Conservation (phyloP, 495 filamentous ascomycete genomes). For the Amniculicola lignicola region DNA sequence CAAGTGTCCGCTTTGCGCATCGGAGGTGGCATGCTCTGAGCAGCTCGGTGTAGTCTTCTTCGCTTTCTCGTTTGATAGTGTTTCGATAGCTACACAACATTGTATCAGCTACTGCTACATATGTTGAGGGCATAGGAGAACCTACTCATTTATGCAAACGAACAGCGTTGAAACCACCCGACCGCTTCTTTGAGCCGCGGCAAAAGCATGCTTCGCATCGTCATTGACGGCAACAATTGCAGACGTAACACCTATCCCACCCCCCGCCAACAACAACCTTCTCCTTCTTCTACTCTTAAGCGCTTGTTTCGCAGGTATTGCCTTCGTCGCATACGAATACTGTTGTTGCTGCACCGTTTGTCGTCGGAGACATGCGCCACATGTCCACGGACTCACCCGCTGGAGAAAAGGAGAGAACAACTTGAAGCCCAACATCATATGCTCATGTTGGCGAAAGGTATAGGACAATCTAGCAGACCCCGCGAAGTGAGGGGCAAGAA, state of each 20-base stretch:
- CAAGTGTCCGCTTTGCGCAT: conserved; percentile 83
- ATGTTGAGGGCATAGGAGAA: conserved; percentile 14
- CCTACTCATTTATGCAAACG: conserved; percentile 88
- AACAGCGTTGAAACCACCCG: conserved; percentile 74
- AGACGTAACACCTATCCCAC: conserved; percentile 52
- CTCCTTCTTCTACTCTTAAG: conserved; percentile 19
- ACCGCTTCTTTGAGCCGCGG: conserved; percentile 70
- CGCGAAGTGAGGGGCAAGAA: neutral
- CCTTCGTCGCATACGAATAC: conserved; percentile 21
- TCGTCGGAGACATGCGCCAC: conserved; percentile 27
- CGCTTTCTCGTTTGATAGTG: conserved; percentile 63
- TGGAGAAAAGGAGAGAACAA: conserved; percentile 21
- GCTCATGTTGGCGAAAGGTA: conserved; percentile 21
- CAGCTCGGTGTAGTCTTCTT: conserved; percentile 59
- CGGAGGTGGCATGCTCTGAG: conserved; percentile 86
- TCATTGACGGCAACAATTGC: conserved; percentile 67
- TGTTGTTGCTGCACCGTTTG: conserved; percentile 22
- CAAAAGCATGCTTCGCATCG: conserved; percentile 67
- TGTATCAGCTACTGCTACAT: neutral
- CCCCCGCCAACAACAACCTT: conserved; percentile 49
- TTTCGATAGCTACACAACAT: conserved; percentile 19
- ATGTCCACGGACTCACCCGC: conserved; percentile 29
- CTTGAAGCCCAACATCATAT: conserved; percentile 26
- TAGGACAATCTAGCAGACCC: neutral
- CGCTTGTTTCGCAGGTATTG: neutral